Evolutionary conservation across 805 yeast genomes (phyloP).

Genomic region (Cyberlindnera galapagoensis): DNA sequence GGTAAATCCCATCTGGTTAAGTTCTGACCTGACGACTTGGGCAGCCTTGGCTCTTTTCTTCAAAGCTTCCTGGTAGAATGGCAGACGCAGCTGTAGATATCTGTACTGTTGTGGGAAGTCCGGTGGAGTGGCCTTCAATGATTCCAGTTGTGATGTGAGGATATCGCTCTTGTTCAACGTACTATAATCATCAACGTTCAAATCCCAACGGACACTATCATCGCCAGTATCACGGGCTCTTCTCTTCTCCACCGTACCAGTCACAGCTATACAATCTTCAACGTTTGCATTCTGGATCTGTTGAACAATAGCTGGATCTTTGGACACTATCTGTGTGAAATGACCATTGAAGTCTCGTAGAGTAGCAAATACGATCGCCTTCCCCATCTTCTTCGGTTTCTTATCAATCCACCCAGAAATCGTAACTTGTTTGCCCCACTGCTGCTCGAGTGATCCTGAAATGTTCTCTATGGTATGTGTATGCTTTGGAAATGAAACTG

Average conservation of each 20-base stretch:
- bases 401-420: conserved; percentile 82
- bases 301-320: conserved; percentile 31
- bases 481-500: conserved; percentile 20
- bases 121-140: conserved; percentile 44
- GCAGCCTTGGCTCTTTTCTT: conserved; percentile 53
- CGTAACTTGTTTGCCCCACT: conserved; percentile 29
- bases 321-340: conserved; percentile 47
- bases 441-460: background rate
- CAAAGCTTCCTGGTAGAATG: conserved; percentile 48
- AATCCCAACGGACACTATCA: conserved; percentile 42
- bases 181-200: conserved; percentile 44
- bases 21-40: conserved; percentile 33
- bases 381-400: conserved; percentile 66
- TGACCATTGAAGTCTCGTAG: conserved; percentile 72
- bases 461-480: conserved; percentile 16
- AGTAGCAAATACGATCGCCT: conserved; percentile 59
- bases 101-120: conserved; percentile 76
- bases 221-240: conserved; percentile 15
- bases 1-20: conserved; percentile 45
- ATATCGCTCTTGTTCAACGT: conserved; percentile 57
- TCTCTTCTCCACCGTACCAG: conserved; percentile 44
- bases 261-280: conserved; percentile 69
- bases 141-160: conserved; percentile 62
- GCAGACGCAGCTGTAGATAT: conserved; percentile 70
- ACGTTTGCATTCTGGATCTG: conserved; percentile 42